Base-by-base conservation (phyloP, 805 yeast genomes). In the Lipomyces oligophaga region DNA sequence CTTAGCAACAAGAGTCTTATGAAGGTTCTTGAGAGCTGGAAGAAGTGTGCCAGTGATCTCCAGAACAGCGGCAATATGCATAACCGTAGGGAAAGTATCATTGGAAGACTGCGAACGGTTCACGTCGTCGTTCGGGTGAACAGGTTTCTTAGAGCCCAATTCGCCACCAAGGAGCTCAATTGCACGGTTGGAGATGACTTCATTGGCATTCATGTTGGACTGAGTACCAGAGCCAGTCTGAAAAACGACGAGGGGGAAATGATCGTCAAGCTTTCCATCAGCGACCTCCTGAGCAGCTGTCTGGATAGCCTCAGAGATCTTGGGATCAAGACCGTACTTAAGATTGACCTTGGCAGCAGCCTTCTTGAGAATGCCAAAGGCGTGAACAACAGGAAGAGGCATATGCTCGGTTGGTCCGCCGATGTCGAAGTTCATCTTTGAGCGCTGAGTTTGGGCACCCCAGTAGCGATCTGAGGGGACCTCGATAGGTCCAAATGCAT, bases 141-240 rank as follows among this genome's bases (percentile, higher is more conserved):
- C 96, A 26, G 96, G 96, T 55, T 71, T 76, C 75, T 93, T 93
- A 54, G 96, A 82, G 52, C 98, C 98, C 63, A 83, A 71, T 63
- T 75, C 77, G 52, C 97, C 98, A 55, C 97, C 97, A 58, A 93
- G 77, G 43, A 93, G 63, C 73, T 93, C 97, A 68, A 93, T 93
- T 60, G 98, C 98, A 64, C 98, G 82, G 79, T 93, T 93, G 46
- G 96, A 86, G 63, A 93, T 93, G 59, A 93, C 98, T 75, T 93
- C 98, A 69, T 93, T 93, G 65, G 97, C 96, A 70, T 93, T 90
- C 97, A 93, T 93, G 76, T 93, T 93, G 55, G 95, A 83, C 72
- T 93, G 98, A 48, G 98, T 93, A 67, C 98, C 98, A 26, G 96
- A 85, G 50, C 98, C 98, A 51, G 98, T 93, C 75, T 93, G 98